Percentiles rank a stretch among this genome's conserved stretches.
These are phyloP conservation scores for Solanum hybrid DNA, from an alignment of 305 asterid species.

Conservation along the genomic window DNA sequence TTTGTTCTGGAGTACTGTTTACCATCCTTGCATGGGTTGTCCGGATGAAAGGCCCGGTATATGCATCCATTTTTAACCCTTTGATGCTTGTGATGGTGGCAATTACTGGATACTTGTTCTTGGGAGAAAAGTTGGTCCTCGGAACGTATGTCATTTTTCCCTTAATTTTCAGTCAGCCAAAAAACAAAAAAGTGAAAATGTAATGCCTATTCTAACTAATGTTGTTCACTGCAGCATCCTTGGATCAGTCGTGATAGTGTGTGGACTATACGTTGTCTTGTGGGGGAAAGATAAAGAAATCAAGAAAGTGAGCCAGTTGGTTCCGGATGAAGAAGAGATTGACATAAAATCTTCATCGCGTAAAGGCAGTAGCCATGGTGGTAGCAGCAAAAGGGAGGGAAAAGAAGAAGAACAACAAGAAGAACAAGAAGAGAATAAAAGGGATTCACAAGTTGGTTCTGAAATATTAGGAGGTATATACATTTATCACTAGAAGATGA, in stretches of 20 bases:
- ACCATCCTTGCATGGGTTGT: slow-evolving; percentile 37
- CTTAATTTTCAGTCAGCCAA: background rate
- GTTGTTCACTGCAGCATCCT: slow-evolving; percentile 29
- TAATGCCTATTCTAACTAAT: background rate
- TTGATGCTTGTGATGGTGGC: slow-evolving; percentile 58
- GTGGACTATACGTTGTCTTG: slow-evolving; percentile 45
- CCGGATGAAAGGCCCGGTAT: slow-evolving; percentile 59
- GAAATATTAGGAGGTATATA: slow-evolving; percentile 29
- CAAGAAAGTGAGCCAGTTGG: slow-evolving; percentile 27
- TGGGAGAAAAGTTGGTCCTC: slow-evolving; percentile 47
- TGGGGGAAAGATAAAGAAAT: slow-evolving; percentile 64
- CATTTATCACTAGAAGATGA: slow-evolving; percentile 12
- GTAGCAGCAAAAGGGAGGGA: slow-evolving; percentile 3
- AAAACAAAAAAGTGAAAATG: background rate
- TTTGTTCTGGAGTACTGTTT: slow-evolving; percentile 50
- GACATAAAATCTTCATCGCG: background rate
- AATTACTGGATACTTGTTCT: slow-evolving; percentile 39
- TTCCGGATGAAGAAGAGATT: slow-evolving; percentile 10
- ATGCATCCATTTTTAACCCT: slow-evolving; percentile 57
- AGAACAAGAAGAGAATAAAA: slow-evolving; percentile 11
- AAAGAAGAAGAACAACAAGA: background rate
- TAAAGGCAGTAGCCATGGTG: background rate
- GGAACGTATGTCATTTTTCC: slow-evolving; percentile 41
- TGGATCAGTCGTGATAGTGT: slow-evolving; percentile 44
- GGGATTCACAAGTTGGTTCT: slow-evolving; percentile 19